Evolutionary conservation across 192 early-diverging fungal genomes (phyloP).

Genomic region (Phycomyces blakesleeanus): DNA sequence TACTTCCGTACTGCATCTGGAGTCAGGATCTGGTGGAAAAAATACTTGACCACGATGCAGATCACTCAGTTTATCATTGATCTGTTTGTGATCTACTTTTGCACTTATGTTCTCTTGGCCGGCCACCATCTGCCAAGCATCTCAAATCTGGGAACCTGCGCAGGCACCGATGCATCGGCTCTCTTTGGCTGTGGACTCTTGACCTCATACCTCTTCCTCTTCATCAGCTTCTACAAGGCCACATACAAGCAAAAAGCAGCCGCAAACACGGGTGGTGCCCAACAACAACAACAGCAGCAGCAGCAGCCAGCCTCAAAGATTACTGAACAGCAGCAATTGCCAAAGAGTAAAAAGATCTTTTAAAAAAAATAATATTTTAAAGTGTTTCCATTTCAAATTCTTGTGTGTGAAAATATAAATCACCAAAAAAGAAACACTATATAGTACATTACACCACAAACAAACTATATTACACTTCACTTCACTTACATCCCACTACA

Average conservation of each 20-base stretch:
- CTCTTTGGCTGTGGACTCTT: constrained; percentile 73
- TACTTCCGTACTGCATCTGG: constrained; percentile 77
- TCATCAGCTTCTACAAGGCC: constrained; percentile 81
- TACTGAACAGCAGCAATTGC: too few relatives aligned
- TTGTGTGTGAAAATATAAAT: too few relatives aligned
- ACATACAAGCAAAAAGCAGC: constrained; percentile 62
- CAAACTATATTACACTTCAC: too few relatives aligned
- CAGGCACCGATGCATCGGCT: constrained; percentile 68
- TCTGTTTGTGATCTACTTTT: constrained; percentile 80
- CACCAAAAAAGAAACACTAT: too few relatives aligned
- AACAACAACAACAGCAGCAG: background rate
- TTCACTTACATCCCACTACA: too few relatives aligned
- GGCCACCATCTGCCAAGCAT: constrained; percentile 57
- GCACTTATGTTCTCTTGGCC: constrained; percentile 80
- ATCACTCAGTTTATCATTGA: constrained; percentile 90
- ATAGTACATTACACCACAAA: too few relatives aligned
- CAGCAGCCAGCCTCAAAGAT: background rate
- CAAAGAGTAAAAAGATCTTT: too few relatives aligned
- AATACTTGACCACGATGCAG: constrained; percentile 87
- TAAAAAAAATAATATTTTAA: too few relatives aligned
- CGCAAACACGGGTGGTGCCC: constrained; percentile 5
- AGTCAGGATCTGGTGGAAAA: constrained; percentile 89
- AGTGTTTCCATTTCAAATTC: too few relatives aligned
- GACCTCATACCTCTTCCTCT: constrained; percentile 72
- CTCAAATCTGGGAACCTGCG: constrained; percentile 62